These are phyloP conservation scores for Dillenia turbinata DNA, from an alignment of 164 flowering plant species.

Conservation along the genomic window DNA sequence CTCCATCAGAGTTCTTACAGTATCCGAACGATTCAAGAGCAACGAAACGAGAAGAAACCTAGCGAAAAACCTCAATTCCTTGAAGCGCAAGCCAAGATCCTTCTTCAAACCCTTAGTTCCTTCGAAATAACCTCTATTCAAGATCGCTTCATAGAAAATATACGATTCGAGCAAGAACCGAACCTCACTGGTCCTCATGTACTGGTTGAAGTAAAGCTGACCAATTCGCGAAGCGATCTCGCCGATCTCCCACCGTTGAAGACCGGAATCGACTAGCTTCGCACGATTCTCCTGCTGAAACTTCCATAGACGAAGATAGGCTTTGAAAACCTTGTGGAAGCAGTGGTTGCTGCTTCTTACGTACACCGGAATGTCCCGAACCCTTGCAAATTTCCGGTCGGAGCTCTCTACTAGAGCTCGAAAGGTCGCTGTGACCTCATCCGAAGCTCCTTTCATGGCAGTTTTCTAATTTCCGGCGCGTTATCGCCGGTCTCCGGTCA, in stretches of 20 bases:
- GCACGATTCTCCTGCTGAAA: slow-evolving; percentile 79
- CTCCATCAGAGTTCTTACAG: slow-evolving; percentile 51
- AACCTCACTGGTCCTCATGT: slow-evolving; percentile 78
- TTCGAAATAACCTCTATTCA: slow-evolving; percentile 64
- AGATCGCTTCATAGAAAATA: slow-evolving; percentile 88
- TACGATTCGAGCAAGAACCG: slow-evolving; percentile 75
- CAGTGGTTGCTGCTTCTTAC: slow-evolving; percentile 33
- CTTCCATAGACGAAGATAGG: slow-evolving; percentile 84
- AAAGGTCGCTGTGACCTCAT: slow-evolving; percentile 42
- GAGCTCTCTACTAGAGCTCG: slow-evolving; percentile 67
- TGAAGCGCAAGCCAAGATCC: slow-evolving; percentile 63
- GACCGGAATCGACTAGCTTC: slow-evolving; percentile 62
- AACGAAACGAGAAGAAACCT: slow-evolving; percentile 80
- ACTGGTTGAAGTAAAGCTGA: slow-evolving; percentile 89
- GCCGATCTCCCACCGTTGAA: slow-evolving; percentile 93
- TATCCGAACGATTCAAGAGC: slow-evolving; percentile 62
- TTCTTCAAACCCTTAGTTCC: slow-evolving; percentile 32
- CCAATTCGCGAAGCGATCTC: slow-evolving; percentile 98
- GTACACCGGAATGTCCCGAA: slow-evolving; percentile 66
- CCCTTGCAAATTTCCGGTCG: slow-evolving; percentile 80
- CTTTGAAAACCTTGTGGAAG: slow-evolving; percentile 83
- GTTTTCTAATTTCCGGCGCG: background rate
- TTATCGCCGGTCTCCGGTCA: slow-evolving; percentile 3
- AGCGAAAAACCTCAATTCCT: slow-evolving; percentile 89
- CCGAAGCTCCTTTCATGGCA: slow-evolving; percentile 19